Conservation (phyloP, 257 asterid species). For the Gentiana macrophylla region DNA sequence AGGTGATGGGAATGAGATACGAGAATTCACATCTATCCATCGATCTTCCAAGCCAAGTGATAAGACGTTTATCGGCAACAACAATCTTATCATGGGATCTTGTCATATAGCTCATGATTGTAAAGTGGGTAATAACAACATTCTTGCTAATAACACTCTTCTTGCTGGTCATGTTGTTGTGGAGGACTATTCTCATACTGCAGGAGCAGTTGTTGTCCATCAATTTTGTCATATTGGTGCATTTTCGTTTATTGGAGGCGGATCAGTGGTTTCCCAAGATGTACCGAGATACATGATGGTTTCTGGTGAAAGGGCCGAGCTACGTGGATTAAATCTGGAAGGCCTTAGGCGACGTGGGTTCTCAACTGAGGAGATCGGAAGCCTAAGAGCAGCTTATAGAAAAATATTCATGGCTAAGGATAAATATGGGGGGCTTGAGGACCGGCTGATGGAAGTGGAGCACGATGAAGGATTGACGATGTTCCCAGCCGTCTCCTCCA, state of each 20-base stretch:
- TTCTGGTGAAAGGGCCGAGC: constrained; percentile 93
- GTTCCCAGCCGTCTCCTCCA: constrained; percentile 1
- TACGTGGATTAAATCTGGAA: constrained; percentile 85
- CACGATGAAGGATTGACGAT: too few species aligned
- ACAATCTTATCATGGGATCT: constrained; percentile 91
- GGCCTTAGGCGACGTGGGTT: constrained; percentile 86
- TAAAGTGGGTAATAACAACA: constrained; percentile 68
- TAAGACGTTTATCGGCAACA: constrained; percentile 78
- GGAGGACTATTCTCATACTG: constrained; percentile 83
- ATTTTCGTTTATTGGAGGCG: constrained; percentile 90
- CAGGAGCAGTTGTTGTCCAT: constrained; percentile 73
- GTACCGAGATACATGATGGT: constrained; percentile 91
- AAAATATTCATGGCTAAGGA: too few species aligned
- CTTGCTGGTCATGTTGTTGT: constrained; percentile 91
- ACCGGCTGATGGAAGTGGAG: too few species aligned
- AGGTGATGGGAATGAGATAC: constrained; percentile 85
- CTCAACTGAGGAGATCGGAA: constrained; percentile 50
- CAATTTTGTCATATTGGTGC: constrained; percentile 95
- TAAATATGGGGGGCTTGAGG: too few species aligned
- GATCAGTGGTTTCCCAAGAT: constrained; percentile 92
- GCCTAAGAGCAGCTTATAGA: too few species aligned
- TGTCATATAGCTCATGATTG: constrained; percentile 98
- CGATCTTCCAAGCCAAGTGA: constrained; percentile 76
- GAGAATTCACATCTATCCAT: constrained; percentile 79
- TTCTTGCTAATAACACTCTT: constrained; percentile 84